Evolutionary conservation across 1,139 yeast species (phyloP), one percentile per base, ranked within the genome.

Genomic region (Hemisphaericaspora xylanilytica): DNA sequence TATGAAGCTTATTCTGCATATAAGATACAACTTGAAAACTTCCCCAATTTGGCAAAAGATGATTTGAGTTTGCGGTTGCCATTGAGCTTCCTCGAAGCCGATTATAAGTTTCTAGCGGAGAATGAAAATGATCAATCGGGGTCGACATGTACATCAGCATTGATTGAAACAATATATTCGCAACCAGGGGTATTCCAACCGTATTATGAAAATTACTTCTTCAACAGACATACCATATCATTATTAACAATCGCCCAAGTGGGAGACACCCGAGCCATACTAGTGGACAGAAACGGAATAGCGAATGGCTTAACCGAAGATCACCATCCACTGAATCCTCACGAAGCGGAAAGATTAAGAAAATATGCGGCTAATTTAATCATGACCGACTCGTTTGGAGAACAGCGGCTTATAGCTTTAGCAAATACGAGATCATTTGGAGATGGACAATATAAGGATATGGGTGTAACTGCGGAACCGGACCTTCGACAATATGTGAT

Each of bases 391-490:
- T 85, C 97, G 6, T 92, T 90, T 65, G 98, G 98, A 3, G 96
- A 89, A 54, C 88, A 85, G 53, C 61, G 98, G 45, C 90, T 84
- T 53, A 76, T 88, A 33, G 78, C 84, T 45, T 81, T 82, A 52
- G 96, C 97, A 31, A 92, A 92, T 56, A 92, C 98, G 1, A 72
- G 98, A 45, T 75, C 97, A 2, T 92, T 92, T 70, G 98, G 98
- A 27, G 98, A 92, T 60, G 56, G 82, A 14, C 68, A 73, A 27
- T 95, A 81, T 42, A 92, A 92, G 58, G 73, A 82, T 25, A 77
- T 80, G 58, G 98, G 98, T 0, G 81, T 92, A 3, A 74, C 89
- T 1, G 89, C 97, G 3, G 98, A 92, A 62, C 98, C 98, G 0
- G 97, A 92, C 46, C 69, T 92, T 34, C 65, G 75, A 13, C 86